Conservation (phyloP, 768 basidiomycete genomes). For the Mycena chlorophos region DNA sequence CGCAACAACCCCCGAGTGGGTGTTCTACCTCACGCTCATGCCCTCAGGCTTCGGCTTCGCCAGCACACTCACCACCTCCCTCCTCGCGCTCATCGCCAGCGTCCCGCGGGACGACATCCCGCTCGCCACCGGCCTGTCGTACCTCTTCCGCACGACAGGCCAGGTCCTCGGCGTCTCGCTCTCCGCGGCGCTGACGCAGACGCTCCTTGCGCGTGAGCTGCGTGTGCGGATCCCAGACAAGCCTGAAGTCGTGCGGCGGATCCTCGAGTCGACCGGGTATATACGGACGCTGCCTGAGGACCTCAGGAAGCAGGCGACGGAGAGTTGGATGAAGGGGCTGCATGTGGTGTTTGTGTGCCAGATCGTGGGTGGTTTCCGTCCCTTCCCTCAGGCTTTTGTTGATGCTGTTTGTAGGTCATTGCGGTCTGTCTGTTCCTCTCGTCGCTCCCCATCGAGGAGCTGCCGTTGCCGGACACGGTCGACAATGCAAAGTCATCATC, state of each 20-base stretch:
- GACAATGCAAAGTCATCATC: background rate
- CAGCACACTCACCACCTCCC: conserved; percentile 53
- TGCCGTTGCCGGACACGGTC: conserved; percentile 1
- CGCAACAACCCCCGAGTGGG: conserved; percentile 19
- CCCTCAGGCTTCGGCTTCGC: conserved; percentile 52
- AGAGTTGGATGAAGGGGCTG: conserved; percentile 1
- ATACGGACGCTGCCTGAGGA: background rate
- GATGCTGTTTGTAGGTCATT: background rate
- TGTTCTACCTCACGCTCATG: conserved; percentile 27
- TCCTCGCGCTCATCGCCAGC: conserved; percentile 63
- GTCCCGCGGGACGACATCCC: conserved; percentile 59
- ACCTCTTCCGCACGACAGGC: conserved; percentile 71
- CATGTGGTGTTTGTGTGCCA: conserved; percentile 1
- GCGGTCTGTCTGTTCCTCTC: background rate
- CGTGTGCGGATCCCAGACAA: conserved; percentile 43
- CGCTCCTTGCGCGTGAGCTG: conserved; percentile 54
- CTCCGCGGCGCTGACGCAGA: conserved; percentile 62
- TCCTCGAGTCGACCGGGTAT: conserved; percentile 2
- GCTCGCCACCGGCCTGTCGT: conserved; percentile 69
- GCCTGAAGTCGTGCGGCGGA: background rate
- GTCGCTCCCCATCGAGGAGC: conserved; percentile 4
- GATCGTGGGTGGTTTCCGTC: background rate
- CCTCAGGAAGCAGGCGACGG: background rate
- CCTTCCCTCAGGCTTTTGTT: background rate
- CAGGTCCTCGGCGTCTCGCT: conserved; percentile 77